A percentile compares a stretch with the other conserved stretches of the same genome.
phyloP scores from a whole-genome alignment of 306 rosid genomes.

The Cucurbita argyrosperma region DNA sequence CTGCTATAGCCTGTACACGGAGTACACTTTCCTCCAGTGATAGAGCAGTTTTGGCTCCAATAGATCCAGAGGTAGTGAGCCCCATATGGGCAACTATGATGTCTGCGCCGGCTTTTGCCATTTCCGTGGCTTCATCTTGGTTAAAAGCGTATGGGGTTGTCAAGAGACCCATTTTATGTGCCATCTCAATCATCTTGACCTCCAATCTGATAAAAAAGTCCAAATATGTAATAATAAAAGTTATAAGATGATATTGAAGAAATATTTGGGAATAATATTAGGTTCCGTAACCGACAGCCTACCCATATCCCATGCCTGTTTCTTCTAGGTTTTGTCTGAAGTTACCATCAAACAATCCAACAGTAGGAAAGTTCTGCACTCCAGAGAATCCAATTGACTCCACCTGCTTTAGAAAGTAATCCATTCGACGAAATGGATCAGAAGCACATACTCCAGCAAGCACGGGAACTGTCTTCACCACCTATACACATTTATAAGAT shows the following conservation, averaged over 20 bases:
- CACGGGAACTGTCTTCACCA: constrained; percentile 68
- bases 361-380: constrained; percentile 96
- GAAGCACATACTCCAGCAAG: constrained; percentile 89
- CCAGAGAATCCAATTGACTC: constrained; percentile 81
- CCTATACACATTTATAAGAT: constrained; percentile 24
- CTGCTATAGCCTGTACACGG: constrained; percentile 72
- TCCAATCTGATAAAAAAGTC: constrained; percentile 47
- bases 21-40: constrained; percentile 68
- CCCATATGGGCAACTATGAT: constrained; percentile 94
- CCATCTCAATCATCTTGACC: constrained; percentile 77
- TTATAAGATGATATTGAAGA: background rate
- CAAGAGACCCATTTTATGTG: constrained; percentile 79
- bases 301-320: constrained; percentile 95
- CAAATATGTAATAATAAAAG: constrained; percentile 1
- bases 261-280: background rate
- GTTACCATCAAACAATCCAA: constrained; percentile 81
- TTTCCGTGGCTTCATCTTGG: constrained; percentile 56
- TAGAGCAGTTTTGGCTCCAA: constrained; percentile 75
- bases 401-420: constrained; percentile 69
- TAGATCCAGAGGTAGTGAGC: constrained; percentile 78
- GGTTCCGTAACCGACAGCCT: constrained; percentile 16
- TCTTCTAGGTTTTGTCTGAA: constrained; percentile 92
- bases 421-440: constrained; percentile 91
- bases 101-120: constrained; percentile 80
- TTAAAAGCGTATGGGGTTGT: constrained; percentile 90